Percentiles rank a stretch among this genome's conserved stretches.
phyloP scores from a whole-genome alignment of 345 rosid species.

The Arabidopsis suecica region DNA sequence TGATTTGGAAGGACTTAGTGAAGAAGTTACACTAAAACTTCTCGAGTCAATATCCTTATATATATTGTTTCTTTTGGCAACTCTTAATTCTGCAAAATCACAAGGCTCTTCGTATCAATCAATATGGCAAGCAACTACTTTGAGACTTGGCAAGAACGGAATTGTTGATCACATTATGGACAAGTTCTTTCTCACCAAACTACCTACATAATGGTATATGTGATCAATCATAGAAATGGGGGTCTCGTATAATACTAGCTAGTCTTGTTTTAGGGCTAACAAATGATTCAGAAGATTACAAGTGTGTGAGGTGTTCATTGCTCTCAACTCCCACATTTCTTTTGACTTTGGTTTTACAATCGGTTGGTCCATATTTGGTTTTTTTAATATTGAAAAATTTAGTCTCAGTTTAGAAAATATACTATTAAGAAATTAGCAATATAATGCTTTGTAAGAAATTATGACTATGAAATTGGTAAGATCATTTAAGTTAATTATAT shows the following conservation, averaged over 20 bases:
- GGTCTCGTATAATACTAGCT: background rate
- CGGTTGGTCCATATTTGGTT: background rate
- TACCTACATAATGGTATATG: background rate
- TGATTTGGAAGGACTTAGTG: constrained; percentile 8
- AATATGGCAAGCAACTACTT: background rate
- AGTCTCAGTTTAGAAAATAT: background rate
- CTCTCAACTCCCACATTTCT: background rate
- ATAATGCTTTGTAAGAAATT: background rate
- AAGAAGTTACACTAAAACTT: background rate
- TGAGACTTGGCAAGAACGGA: background rate
- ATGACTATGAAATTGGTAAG: background rate
- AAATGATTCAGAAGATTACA: background rate
- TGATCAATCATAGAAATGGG: background rate
- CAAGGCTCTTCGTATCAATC: background rate
- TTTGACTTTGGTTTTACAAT: background rate
- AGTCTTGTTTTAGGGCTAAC: background rate
- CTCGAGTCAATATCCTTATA: background rate
- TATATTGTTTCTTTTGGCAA: background rate
- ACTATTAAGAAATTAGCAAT: background rate
- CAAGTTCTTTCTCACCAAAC: background rate
- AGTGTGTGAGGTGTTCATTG: background rate
- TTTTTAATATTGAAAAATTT: background rate
- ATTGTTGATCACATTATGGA: background rate
- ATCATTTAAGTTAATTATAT: background rate
- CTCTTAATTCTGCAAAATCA: background rate